These are phyloP conservation scores for Tetradesmus lagerheimii DNA, from an alignment of 139 green algal genomes.

Conservation along the genomic window DNA sequence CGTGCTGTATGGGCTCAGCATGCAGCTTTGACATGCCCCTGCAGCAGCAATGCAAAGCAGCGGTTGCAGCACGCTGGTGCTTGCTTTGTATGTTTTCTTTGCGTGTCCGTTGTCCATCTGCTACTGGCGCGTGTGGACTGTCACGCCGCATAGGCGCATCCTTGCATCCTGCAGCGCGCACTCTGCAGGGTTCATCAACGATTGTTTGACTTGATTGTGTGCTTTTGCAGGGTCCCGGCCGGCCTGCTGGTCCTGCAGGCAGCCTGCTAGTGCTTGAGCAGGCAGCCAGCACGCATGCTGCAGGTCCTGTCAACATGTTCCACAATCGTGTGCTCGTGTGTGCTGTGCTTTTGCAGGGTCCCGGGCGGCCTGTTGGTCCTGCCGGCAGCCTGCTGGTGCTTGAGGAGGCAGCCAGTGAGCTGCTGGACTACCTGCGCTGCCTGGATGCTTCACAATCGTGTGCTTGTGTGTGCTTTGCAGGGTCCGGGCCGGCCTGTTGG, in stretches of 20 bases:
- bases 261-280: constrained; percentile 26
- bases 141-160: no score
- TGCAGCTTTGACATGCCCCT: neutral
- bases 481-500: neutral
- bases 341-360: neutral
- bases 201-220: neutral
- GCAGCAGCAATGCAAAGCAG: neutral
- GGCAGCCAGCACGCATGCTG: neutral
- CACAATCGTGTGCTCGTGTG: no score
- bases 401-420: constrained; percentile 58
- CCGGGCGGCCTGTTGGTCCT: neutral
- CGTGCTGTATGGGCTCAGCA: no score
- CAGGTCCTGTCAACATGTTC: neutral
- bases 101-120: neutral
- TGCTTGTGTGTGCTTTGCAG: neutral
- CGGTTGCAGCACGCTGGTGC: neutral
- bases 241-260: neutral
- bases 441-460: no score
- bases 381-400: constrained; percentile 7
- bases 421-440: constrained; percentile 82
- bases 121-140: neutral
- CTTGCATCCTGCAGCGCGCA: no score
- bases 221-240: neutral
- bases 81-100: neutral
- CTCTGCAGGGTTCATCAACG: no score